A percentile compares a stretch with the other conserved stretches of the same genome.
Conservation (phyloP, 345 rosid genomes). For the Brassica napus region Da-Ae NC_063451.1:23274001-23274500, state of each 20-base stretch:
- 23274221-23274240: slow-evolving; percentile 90
- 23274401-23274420: slow-evolving; percentile 84
- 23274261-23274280: slow-evolving; percentile 50
- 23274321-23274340: slow-evolving; percentile 70
- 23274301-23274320: slow-evolving; percentile 67
- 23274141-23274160: slow-evolving; percentile 73
- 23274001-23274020: slow-evolving; percentile 66
- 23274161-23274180: slow-evolving; percentile 72
- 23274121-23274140: slow-evolving; percentile 60
- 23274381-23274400: slow-evolving; percentile 51
- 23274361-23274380: slow-evolving; percentile 49
- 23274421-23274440: slow-evolving; percentile 82
- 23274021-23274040: slow-evolving; percentile 64
- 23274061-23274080: slow-evolving; percentile 49
- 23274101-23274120: slow-evolving; percentile 64
- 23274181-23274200: slow-evolving; percentile 91
- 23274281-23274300: slow-evolving; percentile 64
- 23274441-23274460: slow-evolving; percentile 82
- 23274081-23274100: slow-evolving; percentile 79
- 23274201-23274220: slow-evolving; percentile 59
- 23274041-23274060: slow-evolving; percentile 70
- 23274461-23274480: slow-evolving; percentile 82
- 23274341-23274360: slow-evolving; percentile 77
- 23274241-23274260: slow-evolving; percentile 95
- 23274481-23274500: slow-evolving; percentile 56